A percentile compares a stretch with the other conserved stretches of the same genome.
These are phyloP conservation scores for Dactylorhiza incarnata DNA, from an alignment of 106 monocot genomes.

Conservation along the genomic window DNA sequence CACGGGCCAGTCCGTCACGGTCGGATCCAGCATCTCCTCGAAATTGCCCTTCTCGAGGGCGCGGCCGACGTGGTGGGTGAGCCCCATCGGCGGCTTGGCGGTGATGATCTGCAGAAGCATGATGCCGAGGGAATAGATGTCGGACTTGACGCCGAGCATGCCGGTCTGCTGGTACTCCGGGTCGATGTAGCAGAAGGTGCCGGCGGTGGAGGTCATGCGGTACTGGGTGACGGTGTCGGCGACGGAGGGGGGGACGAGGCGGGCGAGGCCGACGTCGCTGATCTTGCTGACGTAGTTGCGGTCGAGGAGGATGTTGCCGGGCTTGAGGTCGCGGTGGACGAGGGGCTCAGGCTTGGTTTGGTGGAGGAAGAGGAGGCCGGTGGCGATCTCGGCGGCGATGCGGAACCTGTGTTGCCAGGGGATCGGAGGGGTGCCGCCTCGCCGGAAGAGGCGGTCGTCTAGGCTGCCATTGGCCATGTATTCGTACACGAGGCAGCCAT, in stretches of 20 bases:
- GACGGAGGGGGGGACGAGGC: slow-evolving; percentile 23
- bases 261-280: slow-evolving; percentile 29
- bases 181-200: slow-evolving; percentile 30
- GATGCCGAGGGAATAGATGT: slow-evolving; percentile 22
- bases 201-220: slow-evolving; percentile 23
- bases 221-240: slow-evolving; percentile 23
- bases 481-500: slow-evolving; percentile 32
- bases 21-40: slow-evolving; percentile 36
- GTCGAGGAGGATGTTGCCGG: slow-evolving; percentile 28
- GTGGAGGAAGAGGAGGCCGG: slow-evolving; percentile 31
- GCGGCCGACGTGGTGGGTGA: slow-evolving; percentile 39
- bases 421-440: slow-evolving; percentile 10
- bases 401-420: slow-evolving; percentile 28
- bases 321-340: slow-evolving; percentile 30
- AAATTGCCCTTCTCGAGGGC: slow-evolving; percentile 41
- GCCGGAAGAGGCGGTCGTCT: slow-evolving; percentile 25
- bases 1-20: slow-evolving; percentile 50
- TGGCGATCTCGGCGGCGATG: slow-evolving; percentile 28
- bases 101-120: slow-evolving; percentile 43
- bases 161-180: slow-evolving; percentile 18
- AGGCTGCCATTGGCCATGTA: slow-evolving; percentile 32
- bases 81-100: slow-evolving; percentile 49
- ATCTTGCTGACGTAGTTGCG: slow-evolving; percentile 24
- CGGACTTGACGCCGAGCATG: slow-evolving; percentile 26
- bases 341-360: slow-evolving; percentile 31